Evolutionary conservation across 305 asterid genomes (phyloP).

Genomic region (Andrographis paniculata): DNA sequence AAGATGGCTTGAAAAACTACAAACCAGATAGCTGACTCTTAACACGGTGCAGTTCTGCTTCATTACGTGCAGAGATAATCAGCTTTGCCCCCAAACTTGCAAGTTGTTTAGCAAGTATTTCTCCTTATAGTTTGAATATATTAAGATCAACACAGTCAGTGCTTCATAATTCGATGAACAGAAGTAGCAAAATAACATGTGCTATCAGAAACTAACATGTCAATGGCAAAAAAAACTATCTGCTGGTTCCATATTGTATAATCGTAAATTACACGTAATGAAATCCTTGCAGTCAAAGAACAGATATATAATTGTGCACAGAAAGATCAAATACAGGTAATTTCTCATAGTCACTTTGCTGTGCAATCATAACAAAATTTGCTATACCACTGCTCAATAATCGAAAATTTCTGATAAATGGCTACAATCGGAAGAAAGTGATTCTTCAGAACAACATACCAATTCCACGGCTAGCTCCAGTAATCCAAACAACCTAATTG

Average conservation of each 20-base stretch:
- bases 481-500: slow-evolving; percentile 81
- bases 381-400: too few relatives aligned
- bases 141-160: slow-evolving; percentile 12
- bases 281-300: not conserved
- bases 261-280: too few relatives aligned
- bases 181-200: not conserved
- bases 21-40: slow-evolving; percentile 62
- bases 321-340: too few relatives aligned
- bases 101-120: slow-evolving; percentile 82
- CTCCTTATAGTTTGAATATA: slow-evolving; percentile 46
- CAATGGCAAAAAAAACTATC: too few relatives aligned
- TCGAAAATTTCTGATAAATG: not conserved
- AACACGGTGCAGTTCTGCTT: slow-evolving; percentile 73
- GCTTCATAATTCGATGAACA: slow-evolving; percentile 2
- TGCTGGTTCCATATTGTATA: too few relatives aligned
- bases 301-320: not conserved
- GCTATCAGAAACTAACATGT: slow-evolving; percentile 1
- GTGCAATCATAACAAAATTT: too few relatives aligned
- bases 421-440: slow-evolving; percentile 1
- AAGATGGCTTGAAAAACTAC: slow-evolving; percentile 14
- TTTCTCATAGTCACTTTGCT: too few relatives aligned
- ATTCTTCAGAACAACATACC: slow-evolving; percentile 35
- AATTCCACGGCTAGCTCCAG: slow-evolving; percentile 98
- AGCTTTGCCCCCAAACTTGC: slow-evolving; percentile 91
- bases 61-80: slow-evolving; percentile 86